Conservation (phyloP, 371 early-diverging fungal genomes). For the Mortierella sp. region DNA sequence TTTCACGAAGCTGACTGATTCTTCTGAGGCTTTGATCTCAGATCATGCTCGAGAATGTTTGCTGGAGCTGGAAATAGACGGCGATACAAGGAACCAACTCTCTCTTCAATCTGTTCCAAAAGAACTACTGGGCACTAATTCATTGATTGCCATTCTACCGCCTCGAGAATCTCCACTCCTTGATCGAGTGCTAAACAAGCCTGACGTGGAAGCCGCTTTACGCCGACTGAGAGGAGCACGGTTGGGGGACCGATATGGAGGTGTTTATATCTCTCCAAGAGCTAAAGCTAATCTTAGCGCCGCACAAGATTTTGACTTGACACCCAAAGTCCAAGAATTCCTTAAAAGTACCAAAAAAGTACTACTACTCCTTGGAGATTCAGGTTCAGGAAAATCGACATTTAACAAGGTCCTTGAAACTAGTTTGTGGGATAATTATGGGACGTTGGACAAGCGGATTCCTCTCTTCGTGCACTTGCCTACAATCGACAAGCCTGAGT, state of each 20-base stretch:
- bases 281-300: constrained; percentile 7
- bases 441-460: neutral
- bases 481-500: constrained; percentile 1
- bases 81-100: no score
- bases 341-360: constrained; percentile 5
- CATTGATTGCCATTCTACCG: no score
- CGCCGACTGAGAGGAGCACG: constrained; percentile 4
- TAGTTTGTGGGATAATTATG: constrained; percentile 8
- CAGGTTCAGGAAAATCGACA: constrained; percentile 16
- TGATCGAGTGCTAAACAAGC: no score
- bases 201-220: neutral
- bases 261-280: no score
- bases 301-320: neutral
- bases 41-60: no score
- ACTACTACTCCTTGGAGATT: constrained; percentile 18
- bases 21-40: no score
- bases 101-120: no score
- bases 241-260: neutral
- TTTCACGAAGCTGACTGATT: no score
- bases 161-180: no score
- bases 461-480: constrained; percentile 12
- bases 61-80: no score
- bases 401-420: constrained; percentile 7
- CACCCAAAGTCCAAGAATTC: constrained; percentile 3
- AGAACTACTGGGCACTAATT: no score